These are phyloP conservation scores for Phialocephala sp. DNA, from an alignment of 2,329 filamentous ascomycete genomes.

Conservation along the genomic window DNA sequence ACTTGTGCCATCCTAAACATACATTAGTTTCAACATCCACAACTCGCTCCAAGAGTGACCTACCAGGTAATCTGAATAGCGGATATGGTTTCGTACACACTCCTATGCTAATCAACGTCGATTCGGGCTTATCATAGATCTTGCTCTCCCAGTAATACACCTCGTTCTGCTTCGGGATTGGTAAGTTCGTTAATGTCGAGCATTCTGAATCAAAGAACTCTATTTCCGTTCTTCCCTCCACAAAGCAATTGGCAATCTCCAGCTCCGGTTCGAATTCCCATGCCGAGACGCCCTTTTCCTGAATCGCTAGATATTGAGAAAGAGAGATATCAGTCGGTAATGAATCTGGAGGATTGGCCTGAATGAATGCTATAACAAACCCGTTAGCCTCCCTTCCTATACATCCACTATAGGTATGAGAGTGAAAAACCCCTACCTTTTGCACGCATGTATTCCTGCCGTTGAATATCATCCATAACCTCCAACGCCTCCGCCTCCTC, in stretches of 20 bases:
- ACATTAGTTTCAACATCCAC: conserved; percentile 22
- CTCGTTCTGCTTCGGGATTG: conserved; percentile 97
- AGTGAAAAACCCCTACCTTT: conserved; percentile 70
- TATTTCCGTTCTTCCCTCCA: conserved; percentile 94
- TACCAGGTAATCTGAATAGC: conserved; percentile 90
- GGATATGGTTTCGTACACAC: conserved; percentile 98
- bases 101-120: conserved; percentile 84
- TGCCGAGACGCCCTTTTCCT: conserved; percentile 98
- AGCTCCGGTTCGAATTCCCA: conserved; percentile 99
- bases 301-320: conserved; percentile 96
- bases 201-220: conserved; percentile 99
- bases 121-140: conserved; percentile 96
- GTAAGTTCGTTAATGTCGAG: conserved; percentile 81
- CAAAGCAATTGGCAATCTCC: conserved; percentile 98
- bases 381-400: conserved; percentile 21
- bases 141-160: conserved; percentile 99
- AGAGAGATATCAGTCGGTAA: conserved; percentile 95
- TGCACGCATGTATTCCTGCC: conserved; percentile 89
- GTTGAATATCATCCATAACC: conserved; percentile 90
- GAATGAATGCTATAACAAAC: conserved; percentile 75
- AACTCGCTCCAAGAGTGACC: conserved; percentile 38
- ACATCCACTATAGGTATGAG: background rate
- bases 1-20: conserved; percentile 81
- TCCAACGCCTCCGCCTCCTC: conserved; percentile 96
- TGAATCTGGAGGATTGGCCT: conserved; percentile 93